Evolutionary conservation across 768 basidiomycete genomes (phyloP), one percentile per base, ranked within the genome.

Genomic region (Clavaria fumosa): DNA sequence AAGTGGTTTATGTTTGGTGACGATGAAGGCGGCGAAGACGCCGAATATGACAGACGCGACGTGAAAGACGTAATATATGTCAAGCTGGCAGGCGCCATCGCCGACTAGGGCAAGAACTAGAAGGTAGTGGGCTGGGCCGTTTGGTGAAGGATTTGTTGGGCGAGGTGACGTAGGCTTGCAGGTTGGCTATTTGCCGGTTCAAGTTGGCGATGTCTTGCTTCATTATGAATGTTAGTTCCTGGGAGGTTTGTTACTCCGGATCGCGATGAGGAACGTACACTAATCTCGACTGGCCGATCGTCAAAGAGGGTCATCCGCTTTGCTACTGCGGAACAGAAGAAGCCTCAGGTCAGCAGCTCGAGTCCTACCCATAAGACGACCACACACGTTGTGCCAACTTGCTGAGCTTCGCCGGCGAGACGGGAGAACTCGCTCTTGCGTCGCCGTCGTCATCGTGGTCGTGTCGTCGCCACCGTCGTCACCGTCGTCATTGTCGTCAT

Each of bases 121-220:
- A n/a, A n/a, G n/a, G n/a, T n/a, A n/a, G n/a, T n/a, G n/a, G n/a
- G n/a, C n/a, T n/a, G n/a, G n/a, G n/a, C n/a, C n/a, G n/a, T n/a
- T n/a, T n/a, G n/a, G n/a, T n/a, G n/a, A n/a, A n/a, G n/a, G n/a
- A n/a, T n/a, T n/a, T n/a, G n/a, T n/a, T n/a, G n/a, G n/a, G n/a
- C n/a, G n/a, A n/a, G n/a, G n/a, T n/a, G n/a, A n/a, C n/a, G 53
- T 77, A 80, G 2, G 78, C 59, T 53, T 97, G 93, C 2, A 99
- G 69, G 10, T 76, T 64, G 0, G 90, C 89, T 51, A 99, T 96
- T 58, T 97, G 89, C 58, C 81, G 82, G 62, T 99, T 97, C 56
- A 97, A 78, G 48, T 72, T 76, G 37, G 95, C 91, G 67, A 99
- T 97, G 59, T 99, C 95, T 84, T 97, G 93, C 56, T 97, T 93